These are phyloP conservation scores for Chionographis japonica DNA, from an alignment of 106 monocot species.

Conservation along the genomic window DNA sequence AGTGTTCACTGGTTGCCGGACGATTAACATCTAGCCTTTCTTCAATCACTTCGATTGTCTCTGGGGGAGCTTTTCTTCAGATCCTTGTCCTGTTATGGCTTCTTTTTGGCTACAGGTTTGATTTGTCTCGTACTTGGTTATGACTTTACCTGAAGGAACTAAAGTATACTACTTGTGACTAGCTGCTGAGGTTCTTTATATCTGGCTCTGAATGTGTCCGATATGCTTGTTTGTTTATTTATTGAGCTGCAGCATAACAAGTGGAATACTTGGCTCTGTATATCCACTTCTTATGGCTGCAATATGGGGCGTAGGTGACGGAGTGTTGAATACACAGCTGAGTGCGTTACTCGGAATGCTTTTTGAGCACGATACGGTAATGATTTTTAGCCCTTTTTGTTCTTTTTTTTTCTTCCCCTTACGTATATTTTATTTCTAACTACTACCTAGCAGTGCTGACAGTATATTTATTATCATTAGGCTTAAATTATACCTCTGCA, in stretches of 20 bases:
- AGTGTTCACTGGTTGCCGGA: constrained; percentile 90
- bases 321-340: constrained; percentile 82
- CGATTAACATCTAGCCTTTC: constrained; percentile 62
- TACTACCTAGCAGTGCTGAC: too few relatives aligned
- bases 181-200: neutral
- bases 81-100: constrained; percentile 71
- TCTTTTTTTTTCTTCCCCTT: neutral
- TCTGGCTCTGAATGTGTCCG: neutral
- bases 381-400: neutral
- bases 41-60: constrained; percentile 66
- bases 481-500: too few relatives aligned
- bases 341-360: constrained; percentile 78
- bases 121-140: neutral
- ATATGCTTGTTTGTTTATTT: neutral
- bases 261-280: constrained; percentile 37
- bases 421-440: too few relatives aligned
- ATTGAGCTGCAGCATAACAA: constrained; percentile 34
- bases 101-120: constrained; percentile 63
- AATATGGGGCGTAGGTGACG: constrained; percentile 87
- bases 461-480: too few relatives aligned
- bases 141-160: too few relatives aligned
- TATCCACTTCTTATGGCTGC: constrained; percentile 68
- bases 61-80: constrained; percentile 74
- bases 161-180: too few relatives aligned
- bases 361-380: constrained; percentile 74